A percentile compares a stretch with the other conserved stretches of the same genome.
Evolutionary conservation across 1,139 yeast genomes (phyloP).

Genomic region (Kodamaea sp.): DNA sequence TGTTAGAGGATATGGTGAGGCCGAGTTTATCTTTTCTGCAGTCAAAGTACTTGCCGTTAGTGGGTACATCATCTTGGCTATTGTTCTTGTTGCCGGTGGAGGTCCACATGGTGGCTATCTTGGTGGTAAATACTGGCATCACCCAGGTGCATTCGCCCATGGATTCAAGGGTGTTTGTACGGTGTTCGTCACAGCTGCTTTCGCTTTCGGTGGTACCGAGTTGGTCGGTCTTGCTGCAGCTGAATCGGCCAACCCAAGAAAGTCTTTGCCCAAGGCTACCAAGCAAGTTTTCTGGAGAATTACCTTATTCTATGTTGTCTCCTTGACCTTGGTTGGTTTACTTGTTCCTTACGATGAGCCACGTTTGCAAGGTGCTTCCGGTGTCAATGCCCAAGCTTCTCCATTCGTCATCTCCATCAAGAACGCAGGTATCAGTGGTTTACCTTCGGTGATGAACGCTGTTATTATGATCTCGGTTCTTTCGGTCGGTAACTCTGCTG

Average conservation of each 20-base stretch:
- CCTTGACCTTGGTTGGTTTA: conserved; percentile 61
- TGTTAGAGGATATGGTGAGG: conserved; percentile 46
- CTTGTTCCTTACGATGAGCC: conserved; percentile 64
- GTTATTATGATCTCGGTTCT: conserved; percentile 24
- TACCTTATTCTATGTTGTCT: conserved; percentile 59
- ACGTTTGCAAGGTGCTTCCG: conserved; percentile 47
- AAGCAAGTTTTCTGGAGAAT: conserved; percentile 77
- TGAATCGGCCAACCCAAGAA: conserved; percentile 48
- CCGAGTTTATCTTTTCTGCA: conserved; percentile 40
- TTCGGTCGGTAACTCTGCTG: conserved; percentile 39
- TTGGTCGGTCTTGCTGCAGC: conserved; percentile 50
- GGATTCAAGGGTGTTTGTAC: conserved; percentile 46
- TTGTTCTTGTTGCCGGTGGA: conserved; percentile 42
- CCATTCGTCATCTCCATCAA: conserved; percentile 62
- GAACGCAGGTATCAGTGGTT: conserved; percentile 24
- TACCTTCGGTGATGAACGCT: conserved; percentile 25
- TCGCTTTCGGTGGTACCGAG: conserved; percentile 46
- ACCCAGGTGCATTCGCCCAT: conserved; percentile 42
- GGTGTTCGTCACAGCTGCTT: conserved; percentile 44
- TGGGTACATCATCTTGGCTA: conserved; percentile 43
- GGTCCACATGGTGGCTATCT: conserved; percentile 36
- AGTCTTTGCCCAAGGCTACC: conserved; percentile 64
- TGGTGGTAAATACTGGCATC: conserved; percentile 50
- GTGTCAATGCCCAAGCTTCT: conserved; percentile 58
- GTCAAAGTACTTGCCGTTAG: conserved; percentile 37